phyloP scores from a whole-genome alignment of 352 stramenopile species.

The Detonula confervacea region DNA sequence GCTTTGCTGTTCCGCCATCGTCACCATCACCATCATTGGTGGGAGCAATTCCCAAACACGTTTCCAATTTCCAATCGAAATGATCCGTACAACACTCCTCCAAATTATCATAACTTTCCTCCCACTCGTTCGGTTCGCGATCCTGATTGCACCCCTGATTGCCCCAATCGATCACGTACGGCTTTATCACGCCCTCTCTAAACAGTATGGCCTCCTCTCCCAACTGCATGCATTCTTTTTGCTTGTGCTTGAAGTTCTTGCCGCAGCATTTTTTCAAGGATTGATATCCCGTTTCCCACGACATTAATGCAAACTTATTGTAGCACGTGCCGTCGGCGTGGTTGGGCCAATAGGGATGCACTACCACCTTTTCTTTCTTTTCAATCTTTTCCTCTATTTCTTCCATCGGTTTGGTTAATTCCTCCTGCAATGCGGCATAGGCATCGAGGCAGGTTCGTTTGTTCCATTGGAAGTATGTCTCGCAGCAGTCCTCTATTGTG shows the following conservation, averaged over 20 bases:
- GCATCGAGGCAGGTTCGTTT: neutral
- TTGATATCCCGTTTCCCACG: slow-evolving; percentile 1
- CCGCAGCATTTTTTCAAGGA: slow-evolving; percentile 29
- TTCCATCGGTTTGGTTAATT: neutral
- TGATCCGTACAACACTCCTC: slow-evolving; percentile 8
- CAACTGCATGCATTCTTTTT: neutral
- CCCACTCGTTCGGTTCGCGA: neutral
- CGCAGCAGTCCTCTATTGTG: slow-evolving; percentile 20
- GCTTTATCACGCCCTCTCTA: neutral
- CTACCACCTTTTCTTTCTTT: neutral
- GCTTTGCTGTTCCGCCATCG: neutral
- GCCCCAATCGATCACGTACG: slow-evolving; percentile 3
- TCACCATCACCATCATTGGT: neutral
- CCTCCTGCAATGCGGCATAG: neutral
- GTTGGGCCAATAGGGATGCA: slow-evolving; percentile 12
- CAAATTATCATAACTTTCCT: neutral
- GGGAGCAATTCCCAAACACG: slow-evolving; percentile 1
- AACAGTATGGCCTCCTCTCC: slow-evolving; percentile 5
- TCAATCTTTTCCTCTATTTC: neutral
- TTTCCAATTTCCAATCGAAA: slow-evolving; percentile 12
- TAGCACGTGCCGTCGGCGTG: slow-evolving; percentile 15
- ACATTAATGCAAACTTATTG: neutral
- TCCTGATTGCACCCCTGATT: neutral
- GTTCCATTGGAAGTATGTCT: slow-evolving; percentile 3
- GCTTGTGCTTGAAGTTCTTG: slow-evolving; percentile 15